Base-by-base conservation (phyloP, 2,329 filamentous ascomycete species). In the Mollisiaceae sp. region DNA sequence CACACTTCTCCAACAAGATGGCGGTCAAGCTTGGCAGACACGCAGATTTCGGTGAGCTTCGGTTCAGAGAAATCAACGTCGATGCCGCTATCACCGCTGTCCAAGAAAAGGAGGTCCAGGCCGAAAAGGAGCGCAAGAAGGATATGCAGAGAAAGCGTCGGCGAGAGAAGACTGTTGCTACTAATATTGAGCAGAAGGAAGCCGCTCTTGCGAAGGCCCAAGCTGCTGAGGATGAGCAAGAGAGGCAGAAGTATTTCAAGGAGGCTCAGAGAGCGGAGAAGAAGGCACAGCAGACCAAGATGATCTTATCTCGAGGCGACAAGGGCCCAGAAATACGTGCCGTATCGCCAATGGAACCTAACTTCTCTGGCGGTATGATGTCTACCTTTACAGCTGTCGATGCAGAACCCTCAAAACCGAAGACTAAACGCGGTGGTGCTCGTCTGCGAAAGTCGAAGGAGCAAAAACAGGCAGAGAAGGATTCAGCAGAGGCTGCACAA, bases 61-160 rank as follows among this genome's bases (percentile, higher is more conserved):
- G 92, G 38, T 97, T 92, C 77, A 87, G 92, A 65, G 85, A 91
- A 15, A 82, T 89, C 55, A 89, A 95, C 76, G 94, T 93, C 75
- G 87, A 91, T 20, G 89, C 91, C 47, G 94, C 95, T 1, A 86
- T 94, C 66, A 87, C 91, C 61, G 91, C 97, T 73, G 94, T 98
- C 1, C 91, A 95, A 71, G 91, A 93, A 67, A 92, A 93, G 70
- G 94, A 97, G 77, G 84, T 97, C 8, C 91, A 91, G 67, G 93
- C 94, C 67, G 95, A 99, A 79, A 99, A 99, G 81, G 95, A 99
- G 79, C 92, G 95, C 70, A 99, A 99, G 83, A 99, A 99, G 82
- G 95, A 99, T 76, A 98, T 99, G 93, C 95, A 99, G 78, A 91
- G 95, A 69, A 99, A 98, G 82, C 88, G 95, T 66, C 90, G 95